Base-by-base conservation (phyloP, 2,329 filamentous ascomycete species). In the Colletotrichum sp. region DNA sequence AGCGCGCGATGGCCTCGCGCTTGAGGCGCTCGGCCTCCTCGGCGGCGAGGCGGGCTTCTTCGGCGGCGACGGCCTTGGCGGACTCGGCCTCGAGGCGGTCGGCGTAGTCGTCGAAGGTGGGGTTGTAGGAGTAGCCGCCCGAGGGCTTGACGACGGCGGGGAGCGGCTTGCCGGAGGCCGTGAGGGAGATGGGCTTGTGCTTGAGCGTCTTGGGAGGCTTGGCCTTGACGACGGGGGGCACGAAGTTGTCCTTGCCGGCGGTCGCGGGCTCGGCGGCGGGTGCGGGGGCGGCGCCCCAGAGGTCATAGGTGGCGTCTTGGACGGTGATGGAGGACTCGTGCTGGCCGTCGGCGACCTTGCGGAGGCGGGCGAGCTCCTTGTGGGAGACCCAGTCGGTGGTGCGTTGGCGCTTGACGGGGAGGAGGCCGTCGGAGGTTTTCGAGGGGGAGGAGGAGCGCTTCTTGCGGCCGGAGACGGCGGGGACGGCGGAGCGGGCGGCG, bases 121-220 rank as follows among this genome's bases (percentile, higher is more conserved):
- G 97, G 83, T 99, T 99, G 87, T 99, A 99, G 80, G 95, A 98
- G 84, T 93, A 95, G 75, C 95, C 96, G 18, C 93, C 95, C 8
- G 92, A 90, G 2, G 97, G 97, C 81, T 93, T 94, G 77, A 90
- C 89, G 1, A 99, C 94, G 4, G 96, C 93, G 2, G 95, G 94
- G 10, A 98, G 88, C 0, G 90, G 85, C 84, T 96, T 98, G 49
- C 96, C 96, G 81, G 90, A 95, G 59, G 94, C 94, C n/a, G 95
- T 91, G 34, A 99, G 90, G 5, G 96, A 95, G 69, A 98, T 89
- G 5, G 97, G 95, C 52, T 94, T 91, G 74, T 94, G 90, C 80
- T 93, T 93, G 79, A 98, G 84, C 1, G 96, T 96, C 69, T 89
- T 88, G 6, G 97, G 97, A 10, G 92, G 92, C 79, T 94, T 94